Conservation (phyloP, 2,329 filamentous ascomycete species). For the Trichophyton mentagrophytes region DNA sequence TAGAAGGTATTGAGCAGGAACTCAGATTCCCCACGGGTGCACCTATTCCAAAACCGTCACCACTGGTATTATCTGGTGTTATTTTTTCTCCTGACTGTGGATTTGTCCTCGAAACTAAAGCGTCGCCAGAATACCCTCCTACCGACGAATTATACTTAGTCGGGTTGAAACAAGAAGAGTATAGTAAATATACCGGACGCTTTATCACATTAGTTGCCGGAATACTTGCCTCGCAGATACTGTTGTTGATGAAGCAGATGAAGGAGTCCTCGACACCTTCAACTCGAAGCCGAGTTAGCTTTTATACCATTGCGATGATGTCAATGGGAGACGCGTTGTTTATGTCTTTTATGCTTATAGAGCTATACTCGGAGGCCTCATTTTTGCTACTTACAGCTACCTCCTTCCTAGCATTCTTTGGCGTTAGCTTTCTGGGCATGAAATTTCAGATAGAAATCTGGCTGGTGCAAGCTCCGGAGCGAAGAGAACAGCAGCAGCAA, state of each 20-base stretch:
- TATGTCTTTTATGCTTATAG: slow-evolving; percentile 42
- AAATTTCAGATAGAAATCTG: slow-evolving; percentile 56
- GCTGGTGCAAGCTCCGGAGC: slow-evolving; percentile 43
- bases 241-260: slow-evolving; percentile 48
- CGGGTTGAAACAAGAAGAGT: slow-evolving; percentile 47
- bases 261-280: slow-evolving; percentile 53
- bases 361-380: slow-evolving; percentile 43
- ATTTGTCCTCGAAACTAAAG: slow-evolving; percentile 51
- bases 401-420: slow-evolving; percentile 48
- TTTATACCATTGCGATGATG: slow-evolving; percentile 50
- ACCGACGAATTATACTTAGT: slow-evolving; percentile 40
- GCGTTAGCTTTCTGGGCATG: slow-evolving; percentile 50
- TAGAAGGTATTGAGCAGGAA: slow-evolving; percentile 46
- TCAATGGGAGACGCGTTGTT: slow-evolving; percentile 49
- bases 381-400: slow-evolving; percentile 44
- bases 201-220: slow-evolving; percentile 42
- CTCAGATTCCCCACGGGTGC: slow-evolving; percentile 47
- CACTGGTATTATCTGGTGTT: slow-evolving; percentile 46
- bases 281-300: slow-evolving; percentile 50
- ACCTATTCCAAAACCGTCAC: slow-evolving; percentile 38
- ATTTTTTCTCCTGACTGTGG: slow-evolving; percentile 55
- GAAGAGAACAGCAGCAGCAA: slow-evolving; percentile 24
- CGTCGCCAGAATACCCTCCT: slow-evolving; percentile 41
- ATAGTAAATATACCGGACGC: slow-evolving; percentile 39
- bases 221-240: slow-evolving; percentile 41